Base-by-base conservation (phyloP, 2,329 filamentous ascomycete species). In the Camptophora hylomeconis region DNA sequence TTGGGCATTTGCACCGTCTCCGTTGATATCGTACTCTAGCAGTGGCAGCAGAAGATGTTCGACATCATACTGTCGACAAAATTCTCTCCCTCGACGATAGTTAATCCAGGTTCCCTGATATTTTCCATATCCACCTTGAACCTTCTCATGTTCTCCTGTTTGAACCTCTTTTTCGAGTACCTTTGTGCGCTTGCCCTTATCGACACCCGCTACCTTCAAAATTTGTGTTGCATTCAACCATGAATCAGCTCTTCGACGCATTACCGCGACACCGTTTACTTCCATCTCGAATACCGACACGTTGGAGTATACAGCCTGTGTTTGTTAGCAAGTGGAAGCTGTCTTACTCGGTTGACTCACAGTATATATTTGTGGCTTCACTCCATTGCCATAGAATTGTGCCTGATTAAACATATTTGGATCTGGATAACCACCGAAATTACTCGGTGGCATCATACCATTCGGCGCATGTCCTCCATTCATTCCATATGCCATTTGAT, bases 81-180 rank as follows among this genome's bases (percentile, higher is more conserved):
- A 87, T 49, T 94, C 83, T 24, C 92, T 69, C 2, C 87, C 89
- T 37, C 87, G 75, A 27, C 87, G 80, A 49, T 92, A 95, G 48
- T 80, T 82, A 49, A 98, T 92, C 89, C 89, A 98, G 2, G 89
- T 98, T 31, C 89, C 89, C 61, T 98, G 89, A 49, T 98, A 98
- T 61, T 95, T 95, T 41, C 89, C 89, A 49, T 98, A 98, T 4
- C 89, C 89, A 18, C 89, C 89, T 53, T 98, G 89, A 3, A 98
- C 87, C 57, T 98, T 98, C 54, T 98, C 89, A 54, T 98, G 87
- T 50, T 93, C 82, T 47, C 89, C 89, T 0, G 80, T 89, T 40
- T 92, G 73, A 35, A 98, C 93, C 56, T 98, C 89, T 57, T 95
- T 95, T 53, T 98, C 89, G 28, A 98, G 67, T 5, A 95, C 92